phyloP scores from a whole-genome alignment of 2,329 filamentous ascomycete species.

The Aspergillus latus region DNA sequence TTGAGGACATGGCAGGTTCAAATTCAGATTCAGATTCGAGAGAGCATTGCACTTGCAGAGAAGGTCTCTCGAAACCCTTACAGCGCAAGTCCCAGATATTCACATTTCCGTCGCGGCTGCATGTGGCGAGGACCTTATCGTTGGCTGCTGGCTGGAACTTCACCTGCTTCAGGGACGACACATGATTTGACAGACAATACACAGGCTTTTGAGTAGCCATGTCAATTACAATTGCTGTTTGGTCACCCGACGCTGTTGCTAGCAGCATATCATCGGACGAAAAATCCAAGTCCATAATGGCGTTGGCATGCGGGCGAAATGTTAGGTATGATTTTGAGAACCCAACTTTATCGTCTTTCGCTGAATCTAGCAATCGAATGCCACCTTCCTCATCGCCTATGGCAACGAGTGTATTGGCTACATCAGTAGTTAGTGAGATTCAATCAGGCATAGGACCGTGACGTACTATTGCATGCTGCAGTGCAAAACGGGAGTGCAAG shows the following conservation, averaged over 20 bases:
- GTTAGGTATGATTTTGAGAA: constrained; percentile 60
- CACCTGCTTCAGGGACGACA: constrained; percentile 82
- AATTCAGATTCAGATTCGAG: constrained; percentile 41
- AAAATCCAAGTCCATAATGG: constrained; percentile 70
- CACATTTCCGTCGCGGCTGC: constrained; percentile 83
- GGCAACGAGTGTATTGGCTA: constrained; percentile 66
- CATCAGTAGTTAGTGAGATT: background rate
- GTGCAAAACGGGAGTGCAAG: constrained; percentile 65
- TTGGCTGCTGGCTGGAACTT: constrained; percentile 80
- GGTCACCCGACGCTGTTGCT: constrained; percentile 72
- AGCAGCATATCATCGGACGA: constrained; percentile 65
- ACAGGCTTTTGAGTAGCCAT: constrained; percentile 60
- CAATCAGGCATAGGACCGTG: background rate
- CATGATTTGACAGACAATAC: constrained; percentile 59
- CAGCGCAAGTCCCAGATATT: constrained; percentile 90
- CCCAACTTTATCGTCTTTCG: constrained; percentile 47
- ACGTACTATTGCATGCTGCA: constrained; percentile 64
- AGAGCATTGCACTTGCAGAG: constrained; percentile 43
- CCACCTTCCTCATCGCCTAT: constrained; percentile 69
- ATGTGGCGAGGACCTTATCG: constrained; percentile 81
- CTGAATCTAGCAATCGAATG: constrained; percentile 63
- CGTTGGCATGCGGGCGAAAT: constrained; percentile 67
- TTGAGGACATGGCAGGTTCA: constrained; percentile 29
- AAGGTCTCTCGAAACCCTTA: constrained; percentile 50
- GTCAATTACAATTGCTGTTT: constrained; percentile 68